These are phyloP conservation scores for Neocucurbitaria cava DNA, from an alignment of 2,329 filamentous ascomycete genomes.

Conservation along the genomic window DNA sequence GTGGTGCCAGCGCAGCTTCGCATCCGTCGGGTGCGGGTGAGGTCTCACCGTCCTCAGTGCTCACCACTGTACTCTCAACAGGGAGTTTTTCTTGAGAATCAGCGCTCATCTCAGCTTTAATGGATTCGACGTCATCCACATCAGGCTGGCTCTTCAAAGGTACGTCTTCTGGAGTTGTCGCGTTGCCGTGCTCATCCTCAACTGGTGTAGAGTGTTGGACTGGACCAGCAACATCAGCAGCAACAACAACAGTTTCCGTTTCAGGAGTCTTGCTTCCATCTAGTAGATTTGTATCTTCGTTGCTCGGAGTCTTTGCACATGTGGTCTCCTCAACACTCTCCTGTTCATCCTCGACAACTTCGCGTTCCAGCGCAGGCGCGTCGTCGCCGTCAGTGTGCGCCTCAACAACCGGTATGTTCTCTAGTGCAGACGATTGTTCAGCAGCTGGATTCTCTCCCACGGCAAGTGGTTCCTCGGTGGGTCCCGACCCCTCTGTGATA, in stretches of 20 bases:
- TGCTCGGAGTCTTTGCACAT: not conserved
- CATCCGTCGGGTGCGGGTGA: not conserved
- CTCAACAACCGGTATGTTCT: not conserved
- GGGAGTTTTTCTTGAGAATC: not conserved
- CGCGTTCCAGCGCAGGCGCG: not conserved
- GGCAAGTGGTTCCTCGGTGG: not conserved
- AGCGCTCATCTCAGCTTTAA: not conserved
- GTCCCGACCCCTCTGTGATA: not conserved
- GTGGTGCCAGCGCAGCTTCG: not conserved
- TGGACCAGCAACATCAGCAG: not conserved
- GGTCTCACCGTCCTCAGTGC: not conserved
- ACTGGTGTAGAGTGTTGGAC: not conserved
- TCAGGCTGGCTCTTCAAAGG: not conserved
- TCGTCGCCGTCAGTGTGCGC: constrained; percentile 4
- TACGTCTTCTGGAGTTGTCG: not conserved
- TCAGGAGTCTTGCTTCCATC: not conserved
- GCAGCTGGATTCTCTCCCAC: not conserved
- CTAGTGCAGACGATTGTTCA: not conserved
- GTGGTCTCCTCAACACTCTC: not conserved
- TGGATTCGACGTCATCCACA: not conserved
- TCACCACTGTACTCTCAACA: not conserved
- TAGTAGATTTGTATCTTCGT: not conserved
- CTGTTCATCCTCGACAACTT: not conserved
- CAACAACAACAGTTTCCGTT: not conserved
- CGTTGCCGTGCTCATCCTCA: not conserved